A percentile compares a stretch with the other conserved stretches of the same genome.
Evolutionary conservation across 306 rosid genomes (phyloP).

Genomic region (Arachis hypogaea): DNA sequence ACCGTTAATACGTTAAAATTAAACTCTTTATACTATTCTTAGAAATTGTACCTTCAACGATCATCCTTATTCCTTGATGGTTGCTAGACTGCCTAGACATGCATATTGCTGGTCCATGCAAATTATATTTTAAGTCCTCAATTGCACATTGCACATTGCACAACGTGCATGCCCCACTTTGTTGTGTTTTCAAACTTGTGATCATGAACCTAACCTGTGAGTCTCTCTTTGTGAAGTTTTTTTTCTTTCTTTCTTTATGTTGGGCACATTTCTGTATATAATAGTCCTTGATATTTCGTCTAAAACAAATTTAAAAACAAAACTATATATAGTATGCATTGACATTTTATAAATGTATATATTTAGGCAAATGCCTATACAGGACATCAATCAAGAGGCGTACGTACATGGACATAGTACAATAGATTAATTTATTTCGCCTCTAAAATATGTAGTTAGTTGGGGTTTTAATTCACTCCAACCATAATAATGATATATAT

Average conservation of each 20-base stretch:
- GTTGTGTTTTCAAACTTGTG: background rate
- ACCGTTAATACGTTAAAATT: too few species aligned
- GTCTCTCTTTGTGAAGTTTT: too few species aligned
- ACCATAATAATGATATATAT: too few species aligned
- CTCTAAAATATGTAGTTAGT: too few species aligned
- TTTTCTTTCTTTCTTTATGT: too few species aligned
- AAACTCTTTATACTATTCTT: background rate
- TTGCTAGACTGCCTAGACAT: background rate
- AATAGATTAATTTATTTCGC: background rate
- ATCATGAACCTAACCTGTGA: background rate
- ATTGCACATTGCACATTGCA: background rate
- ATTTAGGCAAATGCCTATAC: background rate
- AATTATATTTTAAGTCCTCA: background rate
- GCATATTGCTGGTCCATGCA: background rate
- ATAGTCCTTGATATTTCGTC: too few species aligned
- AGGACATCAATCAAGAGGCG: too few species aligned
- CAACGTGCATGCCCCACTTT: background rate
- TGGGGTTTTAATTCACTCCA: too few species aligned
- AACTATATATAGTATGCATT: too few species aligned
- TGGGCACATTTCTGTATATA: too few species aligned
- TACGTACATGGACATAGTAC: too few species aligned
- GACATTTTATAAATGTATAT: background rate
- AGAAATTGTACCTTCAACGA: background rate
- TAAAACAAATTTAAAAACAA: too few species aligned
- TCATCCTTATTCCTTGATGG: background rate